Conservation (phyloP, 164 flowering plant genomes). For the Liriodendron chinense region DNA sequence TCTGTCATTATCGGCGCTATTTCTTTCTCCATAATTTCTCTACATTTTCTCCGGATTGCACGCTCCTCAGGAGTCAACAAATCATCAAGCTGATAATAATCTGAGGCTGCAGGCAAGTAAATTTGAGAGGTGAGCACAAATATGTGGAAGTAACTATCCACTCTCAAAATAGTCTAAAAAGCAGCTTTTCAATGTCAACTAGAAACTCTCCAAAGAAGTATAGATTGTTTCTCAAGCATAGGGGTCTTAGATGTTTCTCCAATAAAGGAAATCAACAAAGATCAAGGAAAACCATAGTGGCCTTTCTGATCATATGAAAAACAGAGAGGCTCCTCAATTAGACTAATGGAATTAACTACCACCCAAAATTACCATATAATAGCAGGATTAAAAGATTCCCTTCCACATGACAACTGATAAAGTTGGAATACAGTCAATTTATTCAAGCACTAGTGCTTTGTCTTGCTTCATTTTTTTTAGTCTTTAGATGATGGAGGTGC, state of each 20-base stretch:
- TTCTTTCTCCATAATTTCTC: slow-evolving; percentile 79
- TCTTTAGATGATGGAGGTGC: too few relatives aligned
- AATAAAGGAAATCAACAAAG: not conserved
- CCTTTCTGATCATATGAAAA: not conserved
- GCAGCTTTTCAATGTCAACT: not conserved
- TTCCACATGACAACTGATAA: too few relatives aligned
- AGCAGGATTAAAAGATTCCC: too few relatives aligned
- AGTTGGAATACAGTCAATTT: too few relatives aligned
- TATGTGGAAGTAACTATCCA: not conserved
- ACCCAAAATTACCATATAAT: too few relatives aligned
- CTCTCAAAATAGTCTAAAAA: not conserved
- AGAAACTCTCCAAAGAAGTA: not conserved
- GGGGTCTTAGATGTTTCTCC: not conserved
- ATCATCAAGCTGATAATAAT: slow-evolving; percentile 83
- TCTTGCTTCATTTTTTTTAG: too few relatives aligned
- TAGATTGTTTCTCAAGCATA: not conserved
- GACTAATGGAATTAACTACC: too few relatives aligned
- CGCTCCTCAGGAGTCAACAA: slow-evolving; percentile 74
- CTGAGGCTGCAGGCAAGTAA: slow-evolving; percentile 57
- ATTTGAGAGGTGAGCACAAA: not conserved
- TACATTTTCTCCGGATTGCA: slow-evolving; percentile 51
- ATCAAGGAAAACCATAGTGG: not conserved
- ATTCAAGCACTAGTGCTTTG: too few relatives aligned
- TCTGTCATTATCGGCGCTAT: slow-evolving; percentile 81
- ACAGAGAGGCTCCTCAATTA: too few relatives aligned